Base-by-base conservation (phyloP, 2,329 filamentous ascomycete genomes). In the Zymoseptoria tritici region DNA sequence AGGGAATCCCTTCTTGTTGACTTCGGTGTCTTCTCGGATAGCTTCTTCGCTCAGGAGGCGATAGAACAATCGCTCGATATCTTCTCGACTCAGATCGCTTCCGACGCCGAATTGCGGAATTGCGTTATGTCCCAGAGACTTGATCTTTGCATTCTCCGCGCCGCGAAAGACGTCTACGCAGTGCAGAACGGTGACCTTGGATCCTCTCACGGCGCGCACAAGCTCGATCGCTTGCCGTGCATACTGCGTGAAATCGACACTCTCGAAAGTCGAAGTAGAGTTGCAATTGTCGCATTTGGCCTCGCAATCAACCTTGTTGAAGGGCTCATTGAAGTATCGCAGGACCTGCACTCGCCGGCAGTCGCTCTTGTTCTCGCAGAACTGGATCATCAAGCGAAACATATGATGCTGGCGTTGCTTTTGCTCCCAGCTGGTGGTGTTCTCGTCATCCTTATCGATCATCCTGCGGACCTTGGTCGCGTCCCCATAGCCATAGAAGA, bases 251-350 rank as follows among this genome's bases (percentile, higher is more conserved):
- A 93, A 88, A 74, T 97, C 91, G 60, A 85, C 81, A 56, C 82
- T 79, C 67, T 91, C 85, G 68, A 91, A 94, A 3, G 81, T 81
- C 52, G 83, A 79, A 22, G 84, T 85, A 2, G 86, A 89, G 64
- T 82, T 85, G 79, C 94, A 99, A 71, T 96, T 97, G 77, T 99
- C 95, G 74, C 94, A 99, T 0, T 81, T 83, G 55, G 83, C 80
- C 54, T 85, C 79, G 75, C 94, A 99, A 56, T 90, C 81, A 11
- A 84, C 81, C 46, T 80, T 79, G 56, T 83, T 78, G 71, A 97
- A 99, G 0, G 80, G 80, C 74, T 99, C 95, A 59, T 88, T 91
- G 78, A 99, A 99, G 74, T 99, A 99, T n/a, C 84, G 84, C 36
- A 99, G 83, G 16, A 99, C 87, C 73, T 96, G 90, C 1, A 89